Percentiles rank a stretch among this genome's conserved stretches.
Conservation (phyloP, 208 protist species). For the Ichthyophonus hoferi region DNA sequence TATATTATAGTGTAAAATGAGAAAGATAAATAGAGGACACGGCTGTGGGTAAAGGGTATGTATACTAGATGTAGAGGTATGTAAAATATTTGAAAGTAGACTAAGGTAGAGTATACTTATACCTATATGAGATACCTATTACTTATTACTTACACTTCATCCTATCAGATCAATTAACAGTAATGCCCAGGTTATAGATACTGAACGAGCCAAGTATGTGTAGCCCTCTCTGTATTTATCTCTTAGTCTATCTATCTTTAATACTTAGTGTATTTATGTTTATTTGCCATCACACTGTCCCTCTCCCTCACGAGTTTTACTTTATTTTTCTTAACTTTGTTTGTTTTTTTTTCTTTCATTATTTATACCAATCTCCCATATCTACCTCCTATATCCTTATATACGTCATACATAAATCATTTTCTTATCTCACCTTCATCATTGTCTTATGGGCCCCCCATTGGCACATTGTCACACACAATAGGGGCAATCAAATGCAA, state of each 20-base stretch:
- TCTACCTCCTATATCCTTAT: not conserved
- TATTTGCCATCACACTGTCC: not conserved
- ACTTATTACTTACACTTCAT: too few relatives aligned
- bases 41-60: too few relatives aligned
- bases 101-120: too few relatives aligned
- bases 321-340: not conserved
- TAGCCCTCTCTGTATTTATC: not conserved
- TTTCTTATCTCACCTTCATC: too few relatives aligned
- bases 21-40: too few relatives aligned
- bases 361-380: not conserved
- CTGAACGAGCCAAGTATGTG: conserved; percentile 3
- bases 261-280: not conserved
- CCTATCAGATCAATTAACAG: conserved; percentile 14
- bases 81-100: too few relatives aligned
- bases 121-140: too few relatives aligned
- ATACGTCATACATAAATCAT: too few relatives aligned
- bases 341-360: not conserved
- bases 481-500: not conserved
- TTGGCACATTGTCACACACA: not conserved
- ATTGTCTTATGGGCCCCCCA: not conserved
- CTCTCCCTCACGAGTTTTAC: not conserved
- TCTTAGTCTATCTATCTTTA: not conserved
- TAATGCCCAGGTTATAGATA: not conserved
- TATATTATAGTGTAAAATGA: too few relatives aligned
- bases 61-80: too few relatives aligned